These are phyloP conservation scores for Fusarium zealandicum DNA, from an alignment of 2,329 filamentous ascomycete species.

Conservation along the genomic window DNA sequence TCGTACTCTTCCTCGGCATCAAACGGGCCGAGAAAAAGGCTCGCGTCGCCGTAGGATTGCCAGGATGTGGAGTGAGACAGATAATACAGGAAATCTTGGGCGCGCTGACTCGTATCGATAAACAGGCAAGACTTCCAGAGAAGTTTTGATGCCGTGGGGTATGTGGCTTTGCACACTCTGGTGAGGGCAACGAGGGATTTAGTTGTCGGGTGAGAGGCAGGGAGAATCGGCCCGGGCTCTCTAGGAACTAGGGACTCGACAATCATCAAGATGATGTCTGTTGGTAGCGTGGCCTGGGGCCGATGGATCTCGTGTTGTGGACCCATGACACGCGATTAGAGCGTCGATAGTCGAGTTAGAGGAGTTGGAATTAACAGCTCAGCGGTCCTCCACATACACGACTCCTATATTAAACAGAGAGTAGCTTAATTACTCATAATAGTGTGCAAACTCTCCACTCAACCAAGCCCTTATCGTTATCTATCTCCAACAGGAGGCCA, in stretches of 20 bases:
- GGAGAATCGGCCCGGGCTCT: conserved; percentile 1
- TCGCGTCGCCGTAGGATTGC: not conserved
- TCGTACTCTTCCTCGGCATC: not conserved
- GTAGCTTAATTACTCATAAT: no score
- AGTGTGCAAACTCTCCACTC: no score
- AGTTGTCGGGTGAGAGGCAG: conserved; percentile 5
- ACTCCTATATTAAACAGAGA: no score
- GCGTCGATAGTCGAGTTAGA: no score
- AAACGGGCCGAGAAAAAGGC: conserved; percentile 9
- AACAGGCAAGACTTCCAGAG: conserved; percentile 23
- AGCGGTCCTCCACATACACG: no score
- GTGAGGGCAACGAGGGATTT: conserved; percentile 17
- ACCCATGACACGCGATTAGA: no score
- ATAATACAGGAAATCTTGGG: not conserved
- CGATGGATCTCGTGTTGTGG: no score
- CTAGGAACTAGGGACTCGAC: conserved; percentile 7
- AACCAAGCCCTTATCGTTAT: no score
- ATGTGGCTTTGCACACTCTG: conserved; percentile 8
- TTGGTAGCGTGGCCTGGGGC: not conserved
- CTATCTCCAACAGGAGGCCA: no score
- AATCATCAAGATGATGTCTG: conserved; percentile 23
- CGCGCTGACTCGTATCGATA: conserved; percentile 9
- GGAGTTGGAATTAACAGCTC: no score
- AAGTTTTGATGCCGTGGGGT: conserved; percentile 3
- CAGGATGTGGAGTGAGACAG: not conserved